A percentile compares a stretch with the other conserved stretches of the same genome.
Conservation (phyloP, 306 rosid genomes). For the Fagus sylvatica region DNA sequence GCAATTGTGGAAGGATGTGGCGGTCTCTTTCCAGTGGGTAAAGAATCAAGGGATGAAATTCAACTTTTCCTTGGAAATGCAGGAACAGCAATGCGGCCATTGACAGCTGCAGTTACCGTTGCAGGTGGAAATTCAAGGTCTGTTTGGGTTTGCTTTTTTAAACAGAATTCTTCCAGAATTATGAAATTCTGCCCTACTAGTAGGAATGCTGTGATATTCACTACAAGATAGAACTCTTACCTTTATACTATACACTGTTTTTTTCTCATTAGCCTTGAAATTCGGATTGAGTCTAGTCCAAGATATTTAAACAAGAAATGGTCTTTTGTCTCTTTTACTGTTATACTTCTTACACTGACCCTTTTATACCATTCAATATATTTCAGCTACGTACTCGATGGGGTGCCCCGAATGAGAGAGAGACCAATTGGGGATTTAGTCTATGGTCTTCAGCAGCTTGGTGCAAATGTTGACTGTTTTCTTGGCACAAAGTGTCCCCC, state of each 20-base stretch:
- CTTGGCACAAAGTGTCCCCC: constrained; percentile 99
- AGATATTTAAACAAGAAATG: no score
- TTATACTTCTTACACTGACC: constrained; percentile 16
- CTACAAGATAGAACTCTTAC: neutral
- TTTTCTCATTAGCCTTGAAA: neutral
- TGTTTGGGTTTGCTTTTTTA: constrained; percentile 7
- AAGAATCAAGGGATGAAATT: constrained; percentile 68
- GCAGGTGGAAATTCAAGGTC: constrained; percentile 96
- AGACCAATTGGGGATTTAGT: constrained; percentile 98
- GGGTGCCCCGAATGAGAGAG: constrained; percentile 99
- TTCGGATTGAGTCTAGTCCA: no score
- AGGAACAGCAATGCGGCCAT: constrained; percentile 99
- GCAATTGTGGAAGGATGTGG: constrained; percentile 93
- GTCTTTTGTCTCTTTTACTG: constrained; percentile 5
- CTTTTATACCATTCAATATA: constrained; percentile 14
- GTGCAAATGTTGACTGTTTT: constrained; percentile 85
- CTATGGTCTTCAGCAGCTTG: constrained; percentile 92
- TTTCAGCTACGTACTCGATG: constrained; percentile 90
- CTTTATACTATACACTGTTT: neutral
- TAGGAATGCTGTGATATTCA: neutral
- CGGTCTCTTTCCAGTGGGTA: constrained; percentile 71
- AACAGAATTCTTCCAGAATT: neutral
- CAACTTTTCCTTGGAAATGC: constrained; percentile 97
- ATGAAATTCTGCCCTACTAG: constrained; percentile 1
- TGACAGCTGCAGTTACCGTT: constrained; percentile 91